Conservation (phyloP, 1,284 basidiomycete species). For the Fomitopsis pinicola region DNA sequence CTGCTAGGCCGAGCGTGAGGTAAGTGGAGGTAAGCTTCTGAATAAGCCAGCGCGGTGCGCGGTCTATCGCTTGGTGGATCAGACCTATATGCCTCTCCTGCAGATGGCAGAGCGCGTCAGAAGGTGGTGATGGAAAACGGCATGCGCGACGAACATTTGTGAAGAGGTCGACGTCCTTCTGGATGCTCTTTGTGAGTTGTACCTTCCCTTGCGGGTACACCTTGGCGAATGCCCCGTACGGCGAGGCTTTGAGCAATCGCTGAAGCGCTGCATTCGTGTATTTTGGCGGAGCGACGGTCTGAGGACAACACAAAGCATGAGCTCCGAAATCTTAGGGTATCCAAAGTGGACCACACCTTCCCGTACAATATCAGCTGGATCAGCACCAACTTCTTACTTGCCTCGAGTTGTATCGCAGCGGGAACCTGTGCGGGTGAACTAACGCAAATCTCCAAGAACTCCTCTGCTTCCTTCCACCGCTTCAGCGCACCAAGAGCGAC, state of each 20-base stretch:
- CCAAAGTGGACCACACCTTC: slow-evolving; percentile 37
- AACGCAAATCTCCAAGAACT: slow-evolving; percentile 74
- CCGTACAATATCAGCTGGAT: slow-evolving; percentile 74
- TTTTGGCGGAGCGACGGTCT: slow-evolving; percentile 60
- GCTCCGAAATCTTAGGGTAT: not conserved
- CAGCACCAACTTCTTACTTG: slow-evolving; percentile 76
- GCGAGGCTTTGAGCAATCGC: slow-evolving; percentile 57
- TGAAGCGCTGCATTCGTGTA: slow-evolving; percentile 56
- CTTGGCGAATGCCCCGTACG: slow-evolving; percentile 57
- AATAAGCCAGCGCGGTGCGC: slow-evolving; percentile 70
- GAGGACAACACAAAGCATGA: not conserved
- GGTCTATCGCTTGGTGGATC: slow-evolving; percentile 56
- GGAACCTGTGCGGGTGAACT: slow-evolving; percentile 64
- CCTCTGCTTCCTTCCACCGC: slow-evolving; percentile 61
- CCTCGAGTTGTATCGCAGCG: slow-evolving; percentile 77
- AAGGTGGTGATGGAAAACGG: not conserved
- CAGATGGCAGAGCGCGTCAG: not conserved
- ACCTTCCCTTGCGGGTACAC: slow-evolving; percentile 54
- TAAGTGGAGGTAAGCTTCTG: slow-evolving; percentile 77
- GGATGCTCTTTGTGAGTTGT: slow-evolving; percentile 38
- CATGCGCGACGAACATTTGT: slow-evolving; percentile 25
- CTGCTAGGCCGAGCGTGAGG: slow-evolving; percentile 63
- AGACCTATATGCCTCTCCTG: slow-evolving; percentile 75
- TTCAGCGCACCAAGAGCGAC: slow-evolving; percentile 57
- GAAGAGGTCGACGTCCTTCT: slow-evolving; percentile 53